Percentiles rank a stretch among this genome's conserved stretches.
Conservation (phyloP, 1,284 basidiomycete species). For the Sporisorium reilianum region DNA sequence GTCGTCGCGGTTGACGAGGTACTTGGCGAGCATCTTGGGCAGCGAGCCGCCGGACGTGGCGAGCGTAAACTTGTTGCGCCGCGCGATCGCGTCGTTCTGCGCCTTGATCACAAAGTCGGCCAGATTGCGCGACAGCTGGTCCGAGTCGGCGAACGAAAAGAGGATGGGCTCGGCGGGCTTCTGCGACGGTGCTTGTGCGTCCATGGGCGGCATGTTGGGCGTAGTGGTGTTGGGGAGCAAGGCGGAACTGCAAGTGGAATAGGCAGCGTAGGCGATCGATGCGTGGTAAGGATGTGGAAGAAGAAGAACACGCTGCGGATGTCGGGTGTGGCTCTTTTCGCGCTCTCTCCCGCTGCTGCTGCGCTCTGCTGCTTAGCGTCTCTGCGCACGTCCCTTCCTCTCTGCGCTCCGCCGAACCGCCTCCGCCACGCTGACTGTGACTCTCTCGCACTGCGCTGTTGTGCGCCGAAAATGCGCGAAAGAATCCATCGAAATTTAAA, state of each 20-base stretch:
- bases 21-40: constrained; percentile 82
- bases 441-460: not conserved
- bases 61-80: constrained; percentile 88
- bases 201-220: constrained; percentile 53
- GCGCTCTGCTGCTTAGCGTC: not conserved
- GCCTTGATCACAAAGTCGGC: constrained; percentile 87
- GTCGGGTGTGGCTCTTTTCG: not conserved
- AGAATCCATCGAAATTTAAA: no score
- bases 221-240: not conserved
- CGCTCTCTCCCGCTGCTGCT: not conserved
- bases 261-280: not conserved
- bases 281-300: not conserved
- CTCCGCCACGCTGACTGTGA: not conserved
- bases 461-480: not conserved
- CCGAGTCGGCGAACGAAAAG: constrained; percentile 76
- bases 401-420: not conserved
- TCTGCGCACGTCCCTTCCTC: not conserved
- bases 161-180: constrained; percentile 75
- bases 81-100: constrained; percentile 88
- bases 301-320: constrained; percentile 3
- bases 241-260: not conserved
- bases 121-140: constrained; percentile 74
- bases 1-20: constrained; percentile 77
- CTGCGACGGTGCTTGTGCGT: constrained; percentile 53
- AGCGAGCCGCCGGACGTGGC: constrained; percentile 94